Conservation (phyloP, 2,329 filamentous ascomycete species). For the Fusarium hostae region DNA sequence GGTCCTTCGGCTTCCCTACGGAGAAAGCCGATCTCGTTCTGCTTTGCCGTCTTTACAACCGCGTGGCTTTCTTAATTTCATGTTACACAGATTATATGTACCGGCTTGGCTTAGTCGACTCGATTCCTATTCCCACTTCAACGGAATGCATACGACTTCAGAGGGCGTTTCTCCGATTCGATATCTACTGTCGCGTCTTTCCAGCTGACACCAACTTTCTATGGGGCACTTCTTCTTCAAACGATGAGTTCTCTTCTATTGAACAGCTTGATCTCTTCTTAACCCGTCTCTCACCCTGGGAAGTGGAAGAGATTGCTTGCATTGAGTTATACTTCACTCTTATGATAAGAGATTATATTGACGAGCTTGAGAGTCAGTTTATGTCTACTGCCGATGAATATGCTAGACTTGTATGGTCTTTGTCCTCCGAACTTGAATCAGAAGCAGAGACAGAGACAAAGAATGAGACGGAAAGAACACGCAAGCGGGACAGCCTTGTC, state of each 20-base stretch:
- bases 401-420: background rate
- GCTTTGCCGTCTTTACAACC: background rate
- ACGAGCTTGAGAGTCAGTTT: background rate
- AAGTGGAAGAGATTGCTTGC: background rate
- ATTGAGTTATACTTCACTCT: background rate
- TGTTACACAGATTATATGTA: background rate
- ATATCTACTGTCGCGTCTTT: background rate
- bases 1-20: background rate
- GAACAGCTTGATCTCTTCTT: background rate
- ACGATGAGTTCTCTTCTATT: background rate
- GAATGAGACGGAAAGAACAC: background rate
- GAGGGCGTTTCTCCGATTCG: background rate
- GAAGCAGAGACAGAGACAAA: background rate
- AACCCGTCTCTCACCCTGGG: background rate
- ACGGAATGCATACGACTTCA: background rate
- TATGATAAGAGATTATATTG: background rate
- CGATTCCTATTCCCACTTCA: background rate
- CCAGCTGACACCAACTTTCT: background rate
- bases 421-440: background rate
- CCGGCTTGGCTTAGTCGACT: background rate
- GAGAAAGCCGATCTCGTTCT: accelerated
- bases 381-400: background rate
- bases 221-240: background rate
- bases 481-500: background rate
- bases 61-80: background rate